Conservation (phyloP, 495 filamentous ascomycete genomes). For the Podospora australis region DNA sequence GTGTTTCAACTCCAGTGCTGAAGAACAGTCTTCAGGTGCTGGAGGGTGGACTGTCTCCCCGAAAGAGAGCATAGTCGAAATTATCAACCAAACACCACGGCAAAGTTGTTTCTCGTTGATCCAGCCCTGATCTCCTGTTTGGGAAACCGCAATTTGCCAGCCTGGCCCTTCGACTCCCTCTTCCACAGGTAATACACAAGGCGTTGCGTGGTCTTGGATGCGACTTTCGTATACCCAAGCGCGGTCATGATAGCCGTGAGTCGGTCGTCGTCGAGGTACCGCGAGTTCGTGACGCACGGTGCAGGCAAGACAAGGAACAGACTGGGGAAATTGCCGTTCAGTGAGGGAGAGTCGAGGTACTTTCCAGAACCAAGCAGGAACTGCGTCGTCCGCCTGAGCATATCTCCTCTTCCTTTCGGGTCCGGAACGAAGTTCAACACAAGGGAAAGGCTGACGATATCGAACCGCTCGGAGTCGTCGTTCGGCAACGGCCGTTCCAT, state of each 20-base stretch:
- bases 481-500: conserved; percentile 77
- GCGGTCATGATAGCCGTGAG: conserved; percentile 66
- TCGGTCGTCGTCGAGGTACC: conserved; percentile 74
- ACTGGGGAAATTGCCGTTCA: conserved; percentile 52
- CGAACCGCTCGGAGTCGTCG: conserved; percentile 58
- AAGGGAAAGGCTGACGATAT: conserved; percentile 87
- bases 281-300: conserved; percentile 84
- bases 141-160: conserved; percentile 21
- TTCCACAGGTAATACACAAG: conserved; percentile 87
- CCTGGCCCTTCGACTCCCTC: conserved; percentile 19
- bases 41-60: too few species aligned
- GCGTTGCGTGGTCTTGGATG: conserved; percentile 70
- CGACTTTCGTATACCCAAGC: conserved; percentile 61
- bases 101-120: conserved; percentile 77
- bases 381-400: conserved; percentile 68
- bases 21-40: too few species aligned
- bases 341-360: conserved; percentile 12
- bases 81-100: conserved; percentile 54
- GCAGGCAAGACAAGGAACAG: conserved; percentile 88
- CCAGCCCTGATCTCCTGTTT: conserved; percentile 75
- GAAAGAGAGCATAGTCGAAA: too few species aligned
- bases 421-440: conserved; percentile 92
- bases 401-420: conserved; percentile 67
- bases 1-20: too few species aligned
- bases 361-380: conserved; percentile 48